A percentile compares a stretch with the other conserved stretches of the same genome.
phyloP scores from a whole-genome alignment of 192 early-diverging fungal genomes.

The Mortierella hygrophila region DNA sequence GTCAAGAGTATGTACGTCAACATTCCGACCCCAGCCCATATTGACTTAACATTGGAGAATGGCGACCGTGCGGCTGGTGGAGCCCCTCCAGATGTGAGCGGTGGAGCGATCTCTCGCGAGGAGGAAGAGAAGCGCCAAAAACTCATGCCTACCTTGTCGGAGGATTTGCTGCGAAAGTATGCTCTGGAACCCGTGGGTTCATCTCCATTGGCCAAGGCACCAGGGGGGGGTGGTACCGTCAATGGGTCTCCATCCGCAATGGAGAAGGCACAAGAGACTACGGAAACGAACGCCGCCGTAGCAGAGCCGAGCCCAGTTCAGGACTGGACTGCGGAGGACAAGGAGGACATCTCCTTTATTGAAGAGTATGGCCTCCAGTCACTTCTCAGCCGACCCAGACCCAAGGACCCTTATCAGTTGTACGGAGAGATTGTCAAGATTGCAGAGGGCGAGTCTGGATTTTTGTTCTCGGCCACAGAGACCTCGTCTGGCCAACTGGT shows the following conservation, averaged over 20 bases:
- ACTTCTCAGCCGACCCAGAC: constrained; percentile 30
- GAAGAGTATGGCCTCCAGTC: constrained; percentile 29
- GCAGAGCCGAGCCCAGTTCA: background rate
- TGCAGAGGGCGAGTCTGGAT: constrained; percentile 94
- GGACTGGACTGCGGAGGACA: constrained; percentile 58
- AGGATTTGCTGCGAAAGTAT: constrained; percentile 47
- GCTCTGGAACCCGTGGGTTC: constrained; percentile 15
- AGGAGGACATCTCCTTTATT: constrained; percentile 75
- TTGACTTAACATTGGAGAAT: background rate
- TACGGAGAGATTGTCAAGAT: constrained; percentile 92
- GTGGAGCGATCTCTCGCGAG: constrained; percentile 8
- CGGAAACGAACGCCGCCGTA: background rate
- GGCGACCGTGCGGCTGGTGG: constrained; percentile 16
- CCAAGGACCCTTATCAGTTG: constrained; percentile 77
- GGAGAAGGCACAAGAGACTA: background rate
- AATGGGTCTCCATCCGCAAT: background rate
- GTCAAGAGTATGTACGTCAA: constrained; percentile 57
- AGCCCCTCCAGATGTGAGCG: background rate
- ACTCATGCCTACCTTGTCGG: constrained; percentile 40
- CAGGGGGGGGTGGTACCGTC: background rate
- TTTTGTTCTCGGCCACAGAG: constrained; percentile 87
- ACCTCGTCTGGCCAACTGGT: constrained; percentile 68
- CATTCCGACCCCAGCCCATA: constrained; percentile 28
- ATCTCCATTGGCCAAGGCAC: background rate
- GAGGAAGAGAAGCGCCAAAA: constrained; percentile 38